Evolutionary conservation across 2,329 filamentous ascomycete genomes (phyloP).

Genomic region (Capronia epimyces): DNA sequence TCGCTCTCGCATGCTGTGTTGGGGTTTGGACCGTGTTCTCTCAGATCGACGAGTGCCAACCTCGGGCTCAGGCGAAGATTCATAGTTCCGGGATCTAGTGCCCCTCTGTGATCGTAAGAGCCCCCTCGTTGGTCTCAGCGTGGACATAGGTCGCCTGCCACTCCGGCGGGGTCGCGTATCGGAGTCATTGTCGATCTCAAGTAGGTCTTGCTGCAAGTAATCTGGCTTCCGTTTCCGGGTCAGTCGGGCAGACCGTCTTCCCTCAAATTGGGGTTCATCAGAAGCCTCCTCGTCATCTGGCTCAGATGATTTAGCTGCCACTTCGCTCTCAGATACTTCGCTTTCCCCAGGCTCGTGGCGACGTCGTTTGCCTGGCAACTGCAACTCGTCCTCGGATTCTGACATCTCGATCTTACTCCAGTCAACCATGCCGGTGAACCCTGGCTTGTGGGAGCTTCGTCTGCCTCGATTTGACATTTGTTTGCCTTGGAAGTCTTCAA

Average conservation of each 20-base stretch:
- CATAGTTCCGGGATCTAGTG: not conserved
- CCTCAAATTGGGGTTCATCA: slow-evolving; percentile 7
- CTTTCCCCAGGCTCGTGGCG: slow-evolving; percentile 3
- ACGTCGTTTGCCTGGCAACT: slow-evolving; percentile 4
- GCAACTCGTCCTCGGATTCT: slow-evolving; percentile 20
- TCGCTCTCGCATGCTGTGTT: slow-evolving; percentile 43
- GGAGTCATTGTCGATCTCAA: slow-evolving; percentile 15
- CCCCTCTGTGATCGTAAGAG: not conserved
- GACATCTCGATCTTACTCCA: slow-evolving; percentile 19
- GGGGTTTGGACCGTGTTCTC: slow-evolving; percentile 30
- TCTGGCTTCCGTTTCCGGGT: slow-evolving; percentile 7
- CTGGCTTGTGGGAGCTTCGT: not conserved
- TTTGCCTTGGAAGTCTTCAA: slow-evolving; percentile 12
- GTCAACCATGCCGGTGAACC: slow-evolving; percentile 8
- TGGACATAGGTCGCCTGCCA: slow-evolving; percentile 18
- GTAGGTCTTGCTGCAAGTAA: slow-evolving; percentile 11
- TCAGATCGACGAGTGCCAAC: slow-evolving; percentile 32
- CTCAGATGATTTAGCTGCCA: slow-evolving; percentile 2
- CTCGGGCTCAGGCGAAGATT: slow-evolving; percentile 16
- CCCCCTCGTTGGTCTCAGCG: slow-evolving; percentile 3
- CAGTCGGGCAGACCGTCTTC: slow-evolving; percentile 19
- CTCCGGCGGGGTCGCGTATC: slow-evolving; percentile 13
- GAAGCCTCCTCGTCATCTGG: slow-evolving; percentile 11
- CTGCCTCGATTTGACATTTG: not conserved
- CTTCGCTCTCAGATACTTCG: slow-evolving; percentile 3